Evolutionary conservation across 805 yeast species (phyloP).

Genomic region (Ogataea corticis): DNA sequence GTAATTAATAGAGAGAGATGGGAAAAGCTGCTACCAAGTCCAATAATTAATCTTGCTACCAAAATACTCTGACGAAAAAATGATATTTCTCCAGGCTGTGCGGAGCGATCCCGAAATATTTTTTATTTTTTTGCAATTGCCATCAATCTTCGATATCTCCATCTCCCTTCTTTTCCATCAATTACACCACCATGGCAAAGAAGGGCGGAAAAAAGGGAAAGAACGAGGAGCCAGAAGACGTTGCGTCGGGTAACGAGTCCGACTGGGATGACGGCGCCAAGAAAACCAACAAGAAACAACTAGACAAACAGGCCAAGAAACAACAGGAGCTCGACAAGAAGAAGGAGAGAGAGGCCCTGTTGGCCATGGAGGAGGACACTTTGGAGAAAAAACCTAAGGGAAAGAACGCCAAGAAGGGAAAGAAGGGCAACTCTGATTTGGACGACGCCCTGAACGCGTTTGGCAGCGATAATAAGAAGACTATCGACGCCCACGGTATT

Average conservation of each 20-base stretch:
- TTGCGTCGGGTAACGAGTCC: conserved; percentile 47
- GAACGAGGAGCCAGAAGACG: conserved; percentile 45
- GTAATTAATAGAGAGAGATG: background rate
- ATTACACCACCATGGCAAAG: conserved; percentile 26
- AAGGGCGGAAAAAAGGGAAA: conserved; percentile 41
- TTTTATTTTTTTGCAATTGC: too few relatives aligned
- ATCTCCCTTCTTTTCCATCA: background rate
- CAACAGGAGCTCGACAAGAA: conserved; percentile 78
- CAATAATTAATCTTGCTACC: too few relatives aligned
- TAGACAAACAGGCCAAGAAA: conserved; percentile 63
- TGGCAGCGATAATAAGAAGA: conserved; percentile 38
- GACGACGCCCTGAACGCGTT: conserved; percentile 63
- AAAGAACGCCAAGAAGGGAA: conserved; percentile 48
- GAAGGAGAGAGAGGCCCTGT: conserved; percentile 74
- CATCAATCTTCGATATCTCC: conserved; percentile 13
- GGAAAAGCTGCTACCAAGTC: too few relatives aligned
- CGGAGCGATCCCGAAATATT: too few relatives aligned
- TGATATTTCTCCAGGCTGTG: too few relatives aligned
- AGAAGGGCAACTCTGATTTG: conserved; percentile 43
- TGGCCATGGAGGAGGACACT: conserved; percentile 62
- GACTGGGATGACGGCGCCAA: conserved; percentile 75
- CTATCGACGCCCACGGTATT: conserved; percentile 70
- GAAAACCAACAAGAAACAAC: conserved; percentile 68
- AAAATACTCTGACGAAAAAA: too few relatives aligned
- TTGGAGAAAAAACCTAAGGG: conserved; percentile 58